phyloP scores from a whole-genome alignment of 2,329 filamentous ascomycete genomes.

The Penicillium rolfsii region DNA sequence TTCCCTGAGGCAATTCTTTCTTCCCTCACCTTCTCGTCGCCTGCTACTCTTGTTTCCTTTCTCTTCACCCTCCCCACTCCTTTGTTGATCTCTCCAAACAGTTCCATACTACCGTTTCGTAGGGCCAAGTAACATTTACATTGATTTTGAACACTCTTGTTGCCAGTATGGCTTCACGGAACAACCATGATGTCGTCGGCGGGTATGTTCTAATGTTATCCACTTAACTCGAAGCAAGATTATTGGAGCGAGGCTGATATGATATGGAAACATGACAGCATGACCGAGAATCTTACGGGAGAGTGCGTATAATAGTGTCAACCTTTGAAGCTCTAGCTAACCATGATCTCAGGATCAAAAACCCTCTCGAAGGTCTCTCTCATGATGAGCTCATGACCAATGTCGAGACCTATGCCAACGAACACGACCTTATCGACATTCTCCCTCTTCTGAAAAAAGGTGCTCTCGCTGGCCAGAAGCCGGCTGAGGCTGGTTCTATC shows the following conservation, averaged over 20 bases:
- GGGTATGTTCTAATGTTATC: conserved; percentile 11
- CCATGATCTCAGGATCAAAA: conserved; percentile 18
- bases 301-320: conserved; percentile 18
- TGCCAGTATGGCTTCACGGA: conserved; percentile 8
- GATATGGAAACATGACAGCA: conserved; percentile 9
- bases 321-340: neutral
- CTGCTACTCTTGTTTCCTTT: neutral
- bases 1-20: neutral
- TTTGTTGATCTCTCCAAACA: neutral
- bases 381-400: conserved; percentile 18
- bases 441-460: conserved; percentile 50
- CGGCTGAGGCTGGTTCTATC: conserved; percentile 64
- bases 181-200: conserved; percentile 6
- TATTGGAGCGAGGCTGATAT: neutral
- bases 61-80: neutral
- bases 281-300: conserved; percentile 23
- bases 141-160: neutral
- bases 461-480: conserved; percentile 74
- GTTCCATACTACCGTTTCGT: neutral
- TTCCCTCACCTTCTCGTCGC: neutral
- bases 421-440: conserved; percentile 63
- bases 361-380: conserved; percentile 22
- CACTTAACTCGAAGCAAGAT: neutral
- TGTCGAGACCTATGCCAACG: conserved; percentile 46
- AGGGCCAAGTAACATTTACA: neutral